Evolutionary conservation across 495 filamentous ascomycete species (phyloP), one percentile per base, ranked within the genome.

Genomic region (Letharia lupina): DNA sequence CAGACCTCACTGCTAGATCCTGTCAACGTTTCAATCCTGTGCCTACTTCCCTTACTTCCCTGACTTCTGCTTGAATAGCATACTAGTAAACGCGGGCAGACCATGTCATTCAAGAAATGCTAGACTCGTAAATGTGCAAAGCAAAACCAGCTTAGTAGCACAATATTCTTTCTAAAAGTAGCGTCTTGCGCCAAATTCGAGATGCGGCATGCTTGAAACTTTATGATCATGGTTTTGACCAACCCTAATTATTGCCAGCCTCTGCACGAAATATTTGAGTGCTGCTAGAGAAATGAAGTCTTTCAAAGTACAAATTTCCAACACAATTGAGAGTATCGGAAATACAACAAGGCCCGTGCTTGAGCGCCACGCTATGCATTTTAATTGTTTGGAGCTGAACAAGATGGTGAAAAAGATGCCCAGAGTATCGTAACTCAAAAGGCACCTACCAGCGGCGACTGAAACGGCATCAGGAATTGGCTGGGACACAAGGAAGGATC

Each of bases 371-470:
- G 54, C 61, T 64, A 64, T 60, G 61, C 61, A 56, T 56, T 20
- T 61, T 39, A 48, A 54, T 48, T 42, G 39, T 66, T 67, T 40
- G 16, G 12, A 56, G 59, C 44, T 63, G 28, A 64, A 64, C 42
- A 62, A 60, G 41, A 67, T 35, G 61, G 10, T 67, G 61, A 33
- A 50, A 50, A 42, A 18, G 42, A 67, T 60, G 52, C 39, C 52
- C 35, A 28, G 37, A 66, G 64, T 47, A 16, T 13, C 44, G 31
- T 13, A 45, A 50, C 45, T 48, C 35, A 41, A 48, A 60, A 63
- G 60, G 62, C 58, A 64, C 65, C 68, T 69, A 73, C 71, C 71
- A 73, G 35, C 71, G 71, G 47, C 71, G 71, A 68, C 71, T 72
- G 40, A 47, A 60, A 48, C 40, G 44, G n/a, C 23, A 65, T 70